These are phyloP conservation scores for Solanum chaucha DNA, from an alignment of 257 asterid genomes.

Conservation along the genomic window DNA sequence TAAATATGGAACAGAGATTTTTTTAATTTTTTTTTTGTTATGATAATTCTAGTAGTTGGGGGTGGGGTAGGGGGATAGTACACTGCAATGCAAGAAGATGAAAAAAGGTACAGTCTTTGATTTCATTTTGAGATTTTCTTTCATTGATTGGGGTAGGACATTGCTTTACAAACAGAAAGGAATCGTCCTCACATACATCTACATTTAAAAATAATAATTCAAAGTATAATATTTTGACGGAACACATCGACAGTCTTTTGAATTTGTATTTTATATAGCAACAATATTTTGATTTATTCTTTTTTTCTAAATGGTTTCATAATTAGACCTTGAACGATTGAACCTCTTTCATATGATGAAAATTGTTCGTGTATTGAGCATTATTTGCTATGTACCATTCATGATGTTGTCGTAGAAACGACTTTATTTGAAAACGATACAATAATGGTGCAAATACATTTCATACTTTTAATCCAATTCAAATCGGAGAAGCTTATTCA, in stretches of 20 bases:
- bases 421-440: too few species aligned
- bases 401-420: too few species aligned
- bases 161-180: conserved; percentile 2
- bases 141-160: conserved; percentile 7
- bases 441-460: too few species aligned
- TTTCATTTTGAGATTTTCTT: conserved; percentile 19
- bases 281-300: too few species aligned
- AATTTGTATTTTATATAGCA: not conserved
- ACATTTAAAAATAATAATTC: accelerated
- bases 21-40: not conserved
- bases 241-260: not conserved
- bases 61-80: not conserved
- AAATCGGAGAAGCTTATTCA: too few species aligned
- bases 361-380: too few species aligned
- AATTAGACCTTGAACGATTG: too few species aligned
- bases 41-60: not conserved
- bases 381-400: too few species aligned
- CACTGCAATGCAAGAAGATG: not conserved
- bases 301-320: too few species aligned
- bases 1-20: not conserved
- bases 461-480: too few species aligned
- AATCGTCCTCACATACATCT: not conserved
- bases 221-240: not conserved
- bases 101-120: conserved; percentile 24
- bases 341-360: too few species aligned